Percentiles rank a stretch among this genome's conserved stretches.
Evolutionary conservation across 805 yeast genomes (phyloP).

Genomic region (Candida gorgasii): DNA sequence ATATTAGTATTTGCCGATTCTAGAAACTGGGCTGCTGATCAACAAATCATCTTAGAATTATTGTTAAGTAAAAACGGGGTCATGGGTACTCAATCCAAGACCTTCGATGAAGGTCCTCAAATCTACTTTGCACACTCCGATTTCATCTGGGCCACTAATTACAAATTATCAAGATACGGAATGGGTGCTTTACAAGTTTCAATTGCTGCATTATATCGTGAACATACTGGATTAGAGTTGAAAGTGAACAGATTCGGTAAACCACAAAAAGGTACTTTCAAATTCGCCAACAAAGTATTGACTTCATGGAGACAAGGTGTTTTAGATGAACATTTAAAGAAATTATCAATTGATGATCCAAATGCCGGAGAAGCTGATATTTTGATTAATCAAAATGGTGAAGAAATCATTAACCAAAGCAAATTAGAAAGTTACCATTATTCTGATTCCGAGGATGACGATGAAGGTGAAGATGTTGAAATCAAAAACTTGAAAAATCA

Average conservation of each 20-base stretch:
- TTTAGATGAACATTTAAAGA: constrained; percentile 70
- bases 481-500: constrained; percentile 11
- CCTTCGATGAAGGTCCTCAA: constrained; percentile 75
- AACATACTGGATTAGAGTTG: constrained; percentile 79
- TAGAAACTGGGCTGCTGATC: constrained; percentile 91
- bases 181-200: constrained; percentile 94
- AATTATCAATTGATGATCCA: constrained; percentile 44
- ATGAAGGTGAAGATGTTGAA: constrained; percentile 21
- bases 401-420: constrained; percentile 44
- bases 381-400: constrained; percentile 45
- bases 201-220: constrained; percentile 79
- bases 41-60: constrained; percentile 83
- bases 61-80: constrained; percentile 74
- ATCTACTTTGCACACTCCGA: constrained; percentile 90
- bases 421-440: constrained; percentile 38
- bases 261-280: constrained; percentile 85
- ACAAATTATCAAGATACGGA: constrained; percentile 78
- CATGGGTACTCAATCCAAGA: constrained; percentile 77
- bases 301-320: constrained; percentile 77
- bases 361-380: constrained; percentile 43
- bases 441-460: constrained; percentile 32
- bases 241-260: constrained; percentile 85
- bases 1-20: constrained; percentile 89
- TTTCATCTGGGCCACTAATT: constrained; percentile 91
- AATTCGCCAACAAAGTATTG: constrained; percentile 77